Percentiles rank a stretch among this genome's conserved stretches.
phyloP scores from a whole-genome alignment of 2,329 filamentous ascomycete genomes.

The Penicillium sp. region DNA sequence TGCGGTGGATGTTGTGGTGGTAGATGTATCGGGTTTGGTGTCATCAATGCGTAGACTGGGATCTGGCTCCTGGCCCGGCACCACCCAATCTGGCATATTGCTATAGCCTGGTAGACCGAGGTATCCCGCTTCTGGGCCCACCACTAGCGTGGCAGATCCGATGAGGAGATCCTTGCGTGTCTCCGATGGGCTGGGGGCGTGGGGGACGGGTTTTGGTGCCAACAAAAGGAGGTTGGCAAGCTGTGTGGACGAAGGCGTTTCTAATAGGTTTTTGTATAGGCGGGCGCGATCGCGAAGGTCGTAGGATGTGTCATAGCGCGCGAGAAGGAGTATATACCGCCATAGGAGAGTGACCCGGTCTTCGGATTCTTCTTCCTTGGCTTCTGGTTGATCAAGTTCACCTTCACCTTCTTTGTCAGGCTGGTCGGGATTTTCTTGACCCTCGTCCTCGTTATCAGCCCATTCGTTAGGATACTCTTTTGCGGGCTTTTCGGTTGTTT shows the following conservation, averaged over 20 bases:
- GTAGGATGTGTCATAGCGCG: conserved; percentile 91
- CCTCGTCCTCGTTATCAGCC: conserved; percentile 31
- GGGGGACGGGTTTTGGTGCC: conserved; percentile 90
- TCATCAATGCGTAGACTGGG: conserved; percentile 68
- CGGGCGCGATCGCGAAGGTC: conserved; percentile 90
- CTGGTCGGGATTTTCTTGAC: conserved; percentile 29
- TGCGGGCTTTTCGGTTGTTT: conserved; percentile 18
- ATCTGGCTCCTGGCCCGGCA: conserved; percentile 77
- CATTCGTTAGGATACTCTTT: conserved; percentile 37
- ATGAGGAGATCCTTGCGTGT: conserved; percentile 74
- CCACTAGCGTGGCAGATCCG: conserved; percentile 81
- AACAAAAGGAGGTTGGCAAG: conserved; percentile 87
- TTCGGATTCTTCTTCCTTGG: conserved; percentile 32
- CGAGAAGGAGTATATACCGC: conserved; percentile 80
- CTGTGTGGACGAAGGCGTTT: conserved; percentile 72
- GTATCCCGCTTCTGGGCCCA: conserved; percentile 73
- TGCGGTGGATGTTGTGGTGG: conserved; percentile 37
- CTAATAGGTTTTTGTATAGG: conserved; percentile 81
- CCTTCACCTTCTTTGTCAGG: conserved; percentile 22
- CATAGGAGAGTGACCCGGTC: conserved; percentile 77
- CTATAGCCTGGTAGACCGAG: conserved; percentile 79
- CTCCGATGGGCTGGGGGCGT: conserved; percentile 86
- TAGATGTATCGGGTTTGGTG: conserved; percentile 35
- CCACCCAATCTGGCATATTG: conserved; percentile 80
- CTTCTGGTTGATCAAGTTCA: conserved; percentile 24